Conservation (phyloP, 2,329 filamentous ascomycete genomes). For the Paecilomyces formosus region DNA sequence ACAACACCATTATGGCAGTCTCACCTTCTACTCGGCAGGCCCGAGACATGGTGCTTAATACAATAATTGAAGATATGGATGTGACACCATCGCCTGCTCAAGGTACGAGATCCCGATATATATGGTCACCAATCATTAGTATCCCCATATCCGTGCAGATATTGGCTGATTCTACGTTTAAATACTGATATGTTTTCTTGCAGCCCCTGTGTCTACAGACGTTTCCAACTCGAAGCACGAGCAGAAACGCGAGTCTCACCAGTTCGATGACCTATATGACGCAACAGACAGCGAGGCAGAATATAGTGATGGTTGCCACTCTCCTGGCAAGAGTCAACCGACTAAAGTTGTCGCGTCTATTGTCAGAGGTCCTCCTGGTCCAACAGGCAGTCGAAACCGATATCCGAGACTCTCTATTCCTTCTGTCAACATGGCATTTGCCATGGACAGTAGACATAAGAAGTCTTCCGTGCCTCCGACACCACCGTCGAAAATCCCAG, state of each 20-base stretch:
- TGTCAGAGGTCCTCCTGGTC: conserved; percentile 28
- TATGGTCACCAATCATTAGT: background rate
- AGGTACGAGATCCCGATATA: background rate
- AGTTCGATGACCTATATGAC: conserved; percentile 84
- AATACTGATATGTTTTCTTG: conserved; percentile 5
- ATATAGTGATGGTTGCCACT: conserved; percentile 36
- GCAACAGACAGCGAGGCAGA: conserved; percentile 71
- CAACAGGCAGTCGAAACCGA: conserved; percentile 37
- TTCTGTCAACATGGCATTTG: conserved; percentile 49
- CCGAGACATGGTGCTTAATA: conserved; percentile 54
- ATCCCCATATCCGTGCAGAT: background rate
- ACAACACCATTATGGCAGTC: conserved; percentile 45
- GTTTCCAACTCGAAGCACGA: conserved; percentile 46
- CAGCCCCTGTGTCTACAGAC: conserved; percentile 25
- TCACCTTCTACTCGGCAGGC: conserved; percentile 50
- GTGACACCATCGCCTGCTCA: conserved; percentile 14
- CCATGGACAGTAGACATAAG: conserved; percentile 47
- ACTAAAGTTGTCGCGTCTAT: conserved; percentile 40
- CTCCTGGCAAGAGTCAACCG: conserved; percentile 41
- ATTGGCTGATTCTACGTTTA: background rate
- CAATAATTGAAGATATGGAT: conserved; percentile 52
- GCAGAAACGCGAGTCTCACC: conserved; percentile 52
- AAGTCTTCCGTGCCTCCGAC: conserved; percentile 40
- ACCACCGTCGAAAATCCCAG: conserved; percentile 53
- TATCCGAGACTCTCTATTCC: conserved; percentile 55